Evolutionary conservation across 2,329 filamentous ascomycete species (phyloP).

Genomic region (Lachnellula occidentalis): DNA sequence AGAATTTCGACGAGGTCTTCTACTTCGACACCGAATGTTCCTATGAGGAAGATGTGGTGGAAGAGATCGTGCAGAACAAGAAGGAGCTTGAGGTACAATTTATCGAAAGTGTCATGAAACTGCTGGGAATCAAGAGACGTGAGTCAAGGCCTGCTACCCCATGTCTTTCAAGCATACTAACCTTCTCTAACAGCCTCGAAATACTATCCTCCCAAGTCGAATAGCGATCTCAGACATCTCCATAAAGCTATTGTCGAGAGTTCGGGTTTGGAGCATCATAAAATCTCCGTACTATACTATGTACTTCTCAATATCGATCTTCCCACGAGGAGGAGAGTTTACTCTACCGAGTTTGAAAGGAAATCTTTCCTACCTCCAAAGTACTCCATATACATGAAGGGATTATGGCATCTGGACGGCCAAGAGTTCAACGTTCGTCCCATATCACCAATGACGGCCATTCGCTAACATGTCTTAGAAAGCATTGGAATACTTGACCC

Average conservation of each 20-base stretch:
- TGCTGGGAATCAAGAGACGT: conserved; percentile 67
- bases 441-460: not conserved
- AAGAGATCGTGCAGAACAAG: conserved; percentile 61
- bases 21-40: conserved; percentile 51
- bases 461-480: conserved; percentile 37
- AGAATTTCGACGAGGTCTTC: conserved; percentile 65
- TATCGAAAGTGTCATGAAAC: conserved; percentile 69
- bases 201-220: conserved; percentile 68
- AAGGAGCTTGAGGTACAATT: conserved; percentile 69
- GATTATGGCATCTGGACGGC: conserved; percentile 74
- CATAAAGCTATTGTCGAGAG: conserved; percentile 64
- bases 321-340: conserved; percentile 34
- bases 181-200: conserved; percentile 42
- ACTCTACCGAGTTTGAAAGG: conserved; percentile 53
- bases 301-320: conserved; percentile 67
- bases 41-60: conserved; percentile 55
- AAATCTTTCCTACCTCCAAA: conserved; percentile 64
- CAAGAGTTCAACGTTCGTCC: conserved; percentile 58
- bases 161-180: conserved; percentile 4
- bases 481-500: conserved; percentile 70
- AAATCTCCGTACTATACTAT: conserved; percentile 79
- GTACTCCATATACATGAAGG: conserved; percentile 76
- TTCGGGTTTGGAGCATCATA: conserved; percentile 65
- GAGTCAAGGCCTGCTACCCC: conserved; percentile 20
- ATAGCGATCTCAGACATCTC: conserved; percentile 61